These are phyloP conservation scores for Fusarium bulbicola DNA, from an alignment of 2,329 filamentous ascomycete species.

Conservation along the genomic window DNA sequence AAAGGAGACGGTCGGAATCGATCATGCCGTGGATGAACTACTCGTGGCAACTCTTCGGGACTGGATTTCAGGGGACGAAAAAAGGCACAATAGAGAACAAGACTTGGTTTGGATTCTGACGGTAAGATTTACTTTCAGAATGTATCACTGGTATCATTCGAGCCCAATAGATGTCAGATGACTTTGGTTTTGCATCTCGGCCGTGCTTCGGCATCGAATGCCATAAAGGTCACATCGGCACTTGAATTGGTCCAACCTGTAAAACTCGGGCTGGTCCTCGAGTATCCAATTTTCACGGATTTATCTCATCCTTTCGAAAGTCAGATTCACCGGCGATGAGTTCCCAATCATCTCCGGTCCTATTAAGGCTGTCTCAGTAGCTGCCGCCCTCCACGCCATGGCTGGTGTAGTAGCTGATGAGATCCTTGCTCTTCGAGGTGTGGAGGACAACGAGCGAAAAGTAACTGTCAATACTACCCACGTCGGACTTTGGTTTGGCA, in stretches of 20 bases:
- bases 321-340: not conserved
- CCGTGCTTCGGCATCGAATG: not conserved
- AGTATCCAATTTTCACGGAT: not conserved
- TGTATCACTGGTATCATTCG: fast-evolving
- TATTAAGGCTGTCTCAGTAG: slow-evolving; percentile 16
- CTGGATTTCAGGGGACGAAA: not conserved
- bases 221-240: not conserved
- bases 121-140: fast-evolving
- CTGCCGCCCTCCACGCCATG: slow-evolving; percentile 12
- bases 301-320: not conserved
- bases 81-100: not conserved
- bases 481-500: slow-evolving; percentile 8
- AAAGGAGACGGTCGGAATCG: not conserved
- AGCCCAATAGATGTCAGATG: not conserved
- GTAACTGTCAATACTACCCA: slow-evolving; percentile 14
- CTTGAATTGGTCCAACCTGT: not conserved
- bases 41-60: not conserved
- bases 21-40: not conserved
- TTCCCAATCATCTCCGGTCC: slow-evolving; percentile 14
- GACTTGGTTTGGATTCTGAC: not conserved
- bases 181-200: not conserved
- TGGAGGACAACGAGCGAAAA: not conserved
- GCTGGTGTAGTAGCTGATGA: slow-evolving; percentile 13
- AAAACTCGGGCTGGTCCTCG: not conserved
- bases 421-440: slow-evolving; percentile 2